A percentile compares a stretch with the other conserved stretches of the same genome.
Conservation (phyloP, 208 protist species). For the Trypanosoma grayi region DNA sequence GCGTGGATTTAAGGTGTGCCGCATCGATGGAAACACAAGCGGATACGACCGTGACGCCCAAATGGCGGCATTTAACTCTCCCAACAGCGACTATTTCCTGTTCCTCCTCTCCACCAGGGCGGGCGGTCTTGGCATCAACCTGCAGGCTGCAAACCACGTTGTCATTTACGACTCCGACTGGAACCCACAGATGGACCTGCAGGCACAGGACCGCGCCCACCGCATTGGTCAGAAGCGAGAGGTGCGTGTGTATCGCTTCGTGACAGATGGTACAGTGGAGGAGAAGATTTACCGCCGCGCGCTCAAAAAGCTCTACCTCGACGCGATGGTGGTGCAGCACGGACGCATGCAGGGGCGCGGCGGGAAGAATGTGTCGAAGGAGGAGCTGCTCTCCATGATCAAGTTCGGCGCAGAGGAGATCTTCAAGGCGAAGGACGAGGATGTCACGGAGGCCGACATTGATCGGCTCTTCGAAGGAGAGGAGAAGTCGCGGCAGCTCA, state of each 20-base stretch:
- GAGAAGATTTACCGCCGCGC: conserved; percentile 98
- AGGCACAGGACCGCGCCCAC: conserved; percentile 98
- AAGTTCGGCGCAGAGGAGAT: conserved; percentile 97
- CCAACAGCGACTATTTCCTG: conserved; percentile 90
- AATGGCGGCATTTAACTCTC: conserved; percentile 95
- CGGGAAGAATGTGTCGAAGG: conserved; percentile 72
- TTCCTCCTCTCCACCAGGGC: conserved; percentile 98
- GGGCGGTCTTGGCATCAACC: conserved; percentile 98
- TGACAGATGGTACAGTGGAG: conserved; percentile 97
- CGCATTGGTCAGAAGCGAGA: conserved; percentile 98
- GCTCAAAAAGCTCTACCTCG: conserved; percentile 97
- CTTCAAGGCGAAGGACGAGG: conserved; percentile 90
- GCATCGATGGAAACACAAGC: conserved; percentile 91
- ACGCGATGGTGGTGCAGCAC: conserved; percentile 98
- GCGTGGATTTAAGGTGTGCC: conserved; percentile 76
- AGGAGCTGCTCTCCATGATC: conserved; percentile 97
- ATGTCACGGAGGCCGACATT: conserved; percentile 98
- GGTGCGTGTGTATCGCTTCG: conserved; percentile 96
- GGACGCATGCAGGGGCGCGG: conserved; percentile 76
- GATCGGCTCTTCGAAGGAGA: conserved; percentile 94
- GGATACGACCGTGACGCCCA: conserved; percentile 85
- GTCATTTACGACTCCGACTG: conserved; percentile 99
- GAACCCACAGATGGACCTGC: conserved; percentile 99
- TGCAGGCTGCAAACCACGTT: conserved; percentile 98
- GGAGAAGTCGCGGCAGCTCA: conserved; percentile 78